A percentile compares a stretch with the other conserved stretches of the same genome.
phyloP scores from a whole-genome alignment of 768 basidiomycete genomes.

The Termitomyces sp. region DNA sequence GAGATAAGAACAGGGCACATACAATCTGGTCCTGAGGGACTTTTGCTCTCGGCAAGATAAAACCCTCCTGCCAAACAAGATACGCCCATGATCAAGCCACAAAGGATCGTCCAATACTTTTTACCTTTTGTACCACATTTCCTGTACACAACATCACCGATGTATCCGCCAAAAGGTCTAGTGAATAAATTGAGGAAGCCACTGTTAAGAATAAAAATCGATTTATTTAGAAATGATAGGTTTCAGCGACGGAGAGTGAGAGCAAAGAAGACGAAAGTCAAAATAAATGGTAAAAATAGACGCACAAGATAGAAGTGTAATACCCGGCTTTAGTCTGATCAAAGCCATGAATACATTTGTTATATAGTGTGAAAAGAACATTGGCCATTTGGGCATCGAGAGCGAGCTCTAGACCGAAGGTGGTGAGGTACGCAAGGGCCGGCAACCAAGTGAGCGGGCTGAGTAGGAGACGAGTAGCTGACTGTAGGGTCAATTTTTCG shows the following conservation, averaged over 20 bases:
- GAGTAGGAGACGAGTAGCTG: constrained; percentile 28
- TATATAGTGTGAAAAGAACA: constrained; percentile 37
- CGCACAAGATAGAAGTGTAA: constrained; percentile 28
- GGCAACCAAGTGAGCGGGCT: constrained; percentile 55
- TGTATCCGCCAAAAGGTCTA: constrained; percentile 45
- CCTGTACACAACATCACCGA: constrained; percentile 44
- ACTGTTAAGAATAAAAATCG: constrained; percentile 16
- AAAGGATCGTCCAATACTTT: constrained; percentile 41
- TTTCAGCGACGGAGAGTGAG: neutral
- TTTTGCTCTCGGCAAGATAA: constrained; percentile 26
- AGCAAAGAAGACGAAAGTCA: neutral
- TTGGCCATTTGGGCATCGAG: constrained; percentile 52
- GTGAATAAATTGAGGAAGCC: constrained; percentile 52
- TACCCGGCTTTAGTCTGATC: constrained; percentile 53
- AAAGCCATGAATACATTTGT: constrained; percentile 30
- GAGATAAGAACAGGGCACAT: constrained; percentile 11
- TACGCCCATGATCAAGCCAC: constrained; percentile 43
- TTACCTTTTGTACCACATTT: constrained; percentile 40
- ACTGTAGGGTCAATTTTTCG: constrained; percentile 34
- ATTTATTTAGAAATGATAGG: neutral
- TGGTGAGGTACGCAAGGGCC: constrained; percentile 46
- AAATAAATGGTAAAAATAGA: neutral
- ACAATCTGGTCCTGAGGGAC: constrained; percentile 30
- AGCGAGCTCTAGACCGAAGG: constrained; percentile 57
- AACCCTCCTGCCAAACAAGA: constrained; percentile 43